Conservation (phyloP, 495 filamentous ascomycete species). For the Apodospora peruviana region DNA sequence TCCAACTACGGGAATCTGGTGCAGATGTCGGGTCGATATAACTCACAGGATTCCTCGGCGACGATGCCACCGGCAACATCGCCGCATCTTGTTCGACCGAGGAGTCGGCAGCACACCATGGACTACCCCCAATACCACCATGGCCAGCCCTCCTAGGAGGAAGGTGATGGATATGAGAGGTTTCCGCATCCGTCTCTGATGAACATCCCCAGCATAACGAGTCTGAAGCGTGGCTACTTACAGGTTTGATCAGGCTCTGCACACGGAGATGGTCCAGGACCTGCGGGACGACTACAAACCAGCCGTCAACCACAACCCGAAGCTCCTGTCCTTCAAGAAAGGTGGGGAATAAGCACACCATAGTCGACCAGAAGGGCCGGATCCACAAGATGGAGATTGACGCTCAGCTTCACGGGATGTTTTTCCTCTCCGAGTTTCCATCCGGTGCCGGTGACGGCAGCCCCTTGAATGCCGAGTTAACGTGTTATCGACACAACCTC, state of each 20-base stretch:
- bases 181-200: constrained; percentile 41
- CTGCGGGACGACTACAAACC: constrained; percentile 50
- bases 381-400: constrained; percentile 57
- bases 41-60: constrained; percentile 38
- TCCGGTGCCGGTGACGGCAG: constrained; percentile 59
- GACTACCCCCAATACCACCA: constrained; percentile 36
- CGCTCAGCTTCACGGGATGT: constrained; percentile 92
- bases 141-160: constrained; percentile 37
- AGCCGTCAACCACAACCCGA: constrained; percentile 50
- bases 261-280: constrained; percentile 49
- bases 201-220: constrained; percentile 49
- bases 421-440: constrained; percentile 86
- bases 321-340: constrained; percentile 49
- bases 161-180: constrained; percentile 40
- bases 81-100: constrained; percentile 39
- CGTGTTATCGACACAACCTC: constrained; percentile 90
- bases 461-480: constrained; percentile 69
- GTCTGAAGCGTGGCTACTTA: constrained; percentile 46
- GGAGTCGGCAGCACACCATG: constrained; percentile 30
- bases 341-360: constrained; percentile 49
- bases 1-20: constrained; percentile 46
- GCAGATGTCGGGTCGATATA: constrained; percentile 41
- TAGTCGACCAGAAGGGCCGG: constrained; percentile 50
- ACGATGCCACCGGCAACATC: constrained; percentile 32
- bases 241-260: constrained; percentile 38